Conservation (phyloP, 345 rosid species). For the Citrus maxima region DNA sequence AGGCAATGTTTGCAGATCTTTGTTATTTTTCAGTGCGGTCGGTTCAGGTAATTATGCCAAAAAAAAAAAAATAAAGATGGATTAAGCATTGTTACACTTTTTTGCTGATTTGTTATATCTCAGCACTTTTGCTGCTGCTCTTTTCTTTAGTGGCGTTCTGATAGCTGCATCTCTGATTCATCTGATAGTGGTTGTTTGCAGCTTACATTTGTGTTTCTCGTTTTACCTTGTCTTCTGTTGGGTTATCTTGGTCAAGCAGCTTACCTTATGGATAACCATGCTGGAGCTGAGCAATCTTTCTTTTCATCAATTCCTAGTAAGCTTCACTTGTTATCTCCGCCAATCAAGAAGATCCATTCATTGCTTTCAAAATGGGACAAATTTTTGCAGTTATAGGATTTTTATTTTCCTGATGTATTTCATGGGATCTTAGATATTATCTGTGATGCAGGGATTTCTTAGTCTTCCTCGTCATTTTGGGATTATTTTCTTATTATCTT, state of each 20-base stretch:
- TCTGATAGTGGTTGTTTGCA: conserved; percentile 54
- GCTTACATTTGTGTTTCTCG: conserved; percentile 96
- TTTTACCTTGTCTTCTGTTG: conserved; percentile 92
- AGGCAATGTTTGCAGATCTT: conserved; percentile 99
- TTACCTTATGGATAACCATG: conserved; percentile 67
- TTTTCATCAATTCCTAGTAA: conserved; percentile 92
- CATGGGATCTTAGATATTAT: not conserved
- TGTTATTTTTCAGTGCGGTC: conserved; percentile 96
- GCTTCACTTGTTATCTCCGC: conserved; percentile 20
- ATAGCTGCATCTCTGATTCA: conserved; percentile 25
- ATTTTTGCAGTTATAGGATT: not conserved
- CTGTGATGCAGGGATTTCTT: not conserved
- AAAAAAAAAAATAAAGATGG: conserved; percentile 7
- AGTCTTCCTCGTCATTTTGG: conserved; percentile 2
- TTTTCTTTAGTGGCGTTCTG: conserved; percentile 7
- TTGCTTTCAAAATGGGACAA: conserved; percentile 1
- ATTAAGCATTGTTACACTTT: conserved; percentile 1
- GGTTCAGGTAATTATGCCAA: conserved; percentile 69
- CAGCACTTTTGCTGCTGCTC: conserved; percentile 3
- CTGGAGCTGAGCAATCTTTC: conserved; percentile 63
- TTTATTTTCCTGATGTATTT: not conserved
- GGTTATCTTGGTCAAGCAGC: conserved; percentile 99
- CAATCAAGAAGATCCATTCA: not conserved
- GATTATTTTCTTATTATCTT: not conserved
- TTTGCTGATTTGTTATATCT: not conserved